Evolutionary conservation across 257 asterid genomes (phyloP), one percentile per base, ranked within the genome.

Genomic region (Mentha longifolia): DNA sequence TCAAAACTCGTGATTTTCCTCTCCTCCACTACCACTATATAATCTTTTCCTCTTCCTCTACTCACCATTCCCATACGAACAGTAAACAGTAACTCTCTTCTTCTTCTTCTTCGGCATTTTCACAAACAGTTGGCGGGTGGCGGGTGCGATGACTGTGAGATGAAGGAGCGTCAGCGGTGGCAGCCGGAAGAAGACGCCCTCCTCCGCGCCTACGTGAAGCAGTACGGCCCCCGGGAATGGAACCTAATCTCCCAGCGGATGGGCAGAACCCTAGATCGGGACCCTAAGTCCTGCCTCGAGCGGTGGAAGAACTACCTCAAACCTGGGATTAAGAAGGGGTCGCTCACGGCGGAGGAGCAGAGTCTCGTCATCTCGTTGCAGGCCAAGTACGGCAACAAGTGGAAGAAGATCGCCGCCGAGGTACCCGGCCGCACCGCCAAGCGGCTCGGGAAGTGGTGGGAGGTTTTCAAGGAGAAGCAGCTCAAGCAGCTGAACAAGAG

Each of bases 391-490:
- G 91, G 90, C 20, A 89, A 87, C 79, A 91, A 89, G 85, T 89
- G 91, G 95, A 89, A 89, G 80, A 89, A 89, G 76, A 89, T 86
- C 45, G 91, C 88, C 51, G 86, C 88, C 16, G 96, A 86, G 65
- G 94, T 92, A 43, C 95, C 93, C 73, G 95, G 95, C 55, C 89
- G 88, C 16, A 92, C 96, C 50, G 95, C 98, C 52, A 92, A 92
- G 76, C 84, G 96, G 5, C 70, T 92, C 2, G 95, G 96, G 3
- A 92, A 92, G 85, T 88, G 98, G 98, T 89, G 97, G 98, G 96
- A 92, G 80, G 97, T 89, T 71, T 88, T 88, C 68, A 89, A 89
- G 65, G 97, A 89, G 82, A 89, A 92, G 72, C 95, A 88, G 84
- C 81, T 87, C 33, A 89, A 89, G 70, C 88, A 85, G 75, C 62